phyloP scores from a whole-genome alignment of 2,329 filamentous ascomycete species.

The Fusarium lyarnte region DNA sequence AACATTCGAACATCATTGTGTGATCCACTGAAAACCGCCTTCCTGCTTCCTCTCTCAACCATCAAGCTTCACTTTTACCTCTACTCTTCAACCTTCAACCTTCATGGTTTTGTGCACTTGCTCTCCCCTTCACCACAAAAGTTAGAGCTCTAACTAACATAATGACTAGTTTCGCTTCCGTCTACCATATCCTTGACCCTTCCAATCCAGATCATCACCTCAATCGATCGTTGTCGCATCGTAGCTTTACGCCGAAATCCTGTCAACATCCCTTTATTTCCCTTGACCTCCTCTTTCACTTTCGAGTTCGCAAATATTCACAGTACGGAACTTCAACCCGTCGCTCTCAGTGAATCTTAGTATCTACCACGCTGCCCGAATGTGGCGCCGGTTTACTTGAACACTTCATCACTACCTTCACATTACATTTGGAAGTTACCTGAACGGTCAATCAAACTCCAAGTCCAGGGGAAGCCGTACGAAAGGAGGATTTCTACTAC shows the following conservation, averaged over 20 bases:
- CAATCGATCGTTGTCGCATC: neutral
- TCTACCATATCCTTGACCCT: neutral
- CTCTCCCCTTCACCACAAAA: neutral
- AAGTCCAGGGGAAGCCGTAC: neutral
- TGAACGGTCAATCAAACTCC: neutral
- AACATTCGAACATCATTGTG: accelerated
- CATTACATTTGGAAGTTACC: no score
- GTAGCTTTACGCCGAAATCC: neutral
- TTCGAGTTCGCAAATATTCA: neutral
- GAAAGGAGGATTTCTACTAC: accelerated
- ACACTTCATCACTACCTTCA: neutral
- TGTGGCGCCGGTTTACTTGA: no score
- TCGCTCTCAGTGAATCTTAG: neutral
- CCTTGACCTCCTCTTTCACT: accelerated
- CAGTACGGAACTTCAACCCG: neutral
- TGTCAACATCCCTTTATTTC: neutral
- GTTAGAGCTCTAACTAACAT: neutral
- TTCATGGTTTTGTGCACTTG: neutral
- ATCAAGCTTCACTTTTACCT: neutral
- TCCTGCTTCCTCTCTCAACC: neutral
- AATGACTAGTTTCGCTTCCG: neutral
- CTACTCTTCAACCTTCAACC: neutral
- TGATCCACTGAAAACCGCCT: neutral
- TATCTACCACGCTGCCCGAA: neutral
- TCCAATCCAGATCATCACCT: no score